phyloP scores from a whole-genome alignment of 192 early-diverging fungal genomes.

The Coemansia sp. region DNA sequence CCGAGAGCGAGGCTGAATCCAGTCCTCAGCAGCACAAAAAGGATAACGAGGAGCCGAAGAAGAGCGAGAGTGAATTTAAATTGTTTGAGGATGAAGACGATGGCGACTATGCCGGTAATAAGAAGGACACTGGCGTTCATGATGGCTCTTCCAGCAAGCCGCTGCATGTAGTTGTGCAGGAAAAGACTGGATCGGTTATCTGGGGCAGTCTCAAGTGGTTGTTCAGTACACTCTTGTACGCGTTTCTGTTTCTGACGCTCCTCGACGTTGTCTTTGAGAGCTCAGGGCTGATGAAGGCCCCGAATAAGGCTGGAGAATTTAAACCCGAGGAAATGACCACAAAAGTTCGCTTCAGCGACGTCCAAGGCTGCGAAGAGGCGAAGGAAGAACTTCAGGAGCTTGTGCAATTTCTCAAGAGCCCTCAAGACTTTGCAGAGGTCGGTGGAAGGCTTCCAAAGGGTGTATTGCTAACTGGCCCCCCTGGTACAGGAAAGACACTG shows the following conservation, averaged over 20 bases:
- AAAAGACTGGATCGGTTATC: constrained; percentile 27
- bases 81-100: constrained; percentile 23
- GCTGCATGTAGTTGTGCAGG: constrained; percentile 41
- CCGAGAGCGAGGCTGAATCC: constrained; percentile 1
- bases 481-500: constrained; percentile 97
- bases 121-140: not conserved
- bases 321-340: constrained; percentile 38
- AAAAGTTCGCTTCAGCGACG: constrained; percentile 83
- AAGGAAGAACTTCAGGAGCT: constrained; percentile 96
- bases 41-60: constrained; percentile 1
- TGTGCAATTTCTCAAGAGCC: constrained; percentile 92
- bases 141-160: constrained; percentile 30
- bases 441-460: constrained; percentile 97
- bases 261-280: constrained; percentile 69
- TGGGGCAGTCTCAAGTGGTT: constrained; percentile 45
- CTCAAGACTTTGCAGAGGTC: constrained; percentile 84
- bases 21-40: constrained; percentile 4
- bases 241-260: constrained; percentile 70
- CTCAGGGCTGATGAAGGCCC: constrained; percentile 65
- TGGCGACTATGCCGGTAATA: constrained; percentile 8
- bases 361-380: constrained; percentile 97
- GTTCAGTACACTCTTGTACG: constrained; percentile 43
- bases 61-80: constrained; percentile 8
- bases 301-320: constrained; percentile 27
- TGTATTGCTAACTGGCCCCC: constrained; percentile 81